Conservation (phyloP, 2,329 filamentous ascomycete species). For the Cyphellophora europaea region DNA sequence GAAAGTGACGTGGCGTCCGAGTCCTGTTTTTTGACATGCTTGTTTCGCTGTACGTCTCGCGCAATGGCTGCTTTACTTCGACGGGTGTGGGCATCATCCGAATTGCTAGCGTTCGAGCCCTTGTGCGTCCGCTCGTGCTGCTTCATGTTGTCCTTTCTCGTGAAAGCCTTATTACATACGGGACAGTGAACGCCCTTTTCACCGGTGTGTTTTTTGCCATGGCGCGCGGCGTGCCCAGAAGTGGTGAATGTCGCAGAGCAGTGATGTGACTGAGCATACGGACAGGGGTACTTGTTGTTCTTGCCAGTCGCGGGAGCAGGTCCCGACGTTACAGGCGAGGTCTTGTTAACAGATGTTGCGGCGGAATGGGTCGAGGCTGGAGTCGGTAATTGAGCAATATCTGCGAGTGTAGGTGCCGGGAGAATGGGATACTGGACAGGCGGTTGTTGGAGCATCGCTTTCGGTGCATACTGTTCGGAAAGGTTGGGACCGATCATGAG, state of each 20-base stretch:
- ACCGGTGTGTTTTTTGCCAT: conserved; percentile 60
- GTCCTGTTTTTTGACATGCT: conserved; percentile 10
- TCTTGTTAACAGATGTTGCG: conserved; percentile 5
- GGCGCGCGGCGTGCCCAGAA: conserved; percentile 57
- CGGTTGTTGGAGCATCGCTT: conserved; percentile 4
- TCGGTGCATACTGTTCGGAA: conserved; percentile 9
- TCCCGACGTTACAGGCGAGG: conserved; percentile 8
- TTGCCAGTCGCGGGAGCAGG: conserved; percentile 15
- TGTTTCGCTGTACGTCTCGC: conserved; percentile 16
- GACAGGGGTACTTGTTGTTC: conserved; percentile 59
- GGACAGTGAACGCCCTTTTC: conserved; percentile 61
- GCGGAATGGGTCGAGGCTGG: conserved; percentile 8
- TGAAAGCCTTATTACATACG: conserved; percentile 59
- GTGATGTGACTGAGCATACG: conserved; percentile 48
- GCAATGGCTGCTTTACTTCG: conserved; percentile 19
- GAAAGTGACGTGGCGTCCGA: conserved; percentile 2
- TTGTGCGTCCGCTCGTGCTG: conserved; percentile 57
- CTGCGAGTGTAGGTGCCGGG: conserved; percentile 7
- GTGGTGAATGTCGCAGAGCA: conserved; percentile 58
- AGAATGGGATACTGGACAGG: conserved; percentile 11
- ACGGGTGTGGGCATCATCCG: conserved; percentile 11
- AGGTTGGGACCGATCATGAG: conserved; percentile 14
- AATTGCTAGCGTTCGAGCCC: conserved; percentile 7
- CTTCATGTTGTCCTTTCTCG: conserved; percentile 62
- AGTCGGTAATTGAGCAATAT: conserved; percentile 7